These are phyloP conservation scores for Penstemon davidsonii DNA, from an alignment of 257 asterid genomes.

Conservation along the genomic window DNA sequence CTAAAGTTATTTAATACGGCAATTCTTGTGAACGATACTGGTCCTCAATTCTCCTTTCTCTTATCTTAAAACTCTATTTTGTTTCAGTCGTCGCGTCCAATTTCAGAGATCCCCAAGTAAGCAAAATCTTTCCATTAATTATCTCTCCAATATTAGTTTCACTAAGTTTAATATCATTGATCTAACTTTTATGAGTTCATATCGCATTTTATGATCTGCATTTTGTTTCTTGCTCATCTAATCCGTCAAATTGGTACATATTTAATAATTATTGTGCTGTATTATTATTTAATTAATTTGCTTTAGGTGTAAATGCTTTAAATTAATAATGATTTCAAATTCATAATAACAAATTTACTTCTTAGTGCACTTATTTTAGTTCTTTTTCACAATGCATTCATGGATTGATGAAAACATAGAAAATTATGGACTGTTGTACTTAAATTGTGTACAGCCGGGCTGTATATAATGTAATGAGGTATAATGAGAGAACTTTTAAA, in stretches of 20 bases:
- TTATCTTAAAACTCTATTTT: constrained; percentile 32
- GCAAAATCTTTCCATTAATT: constrained; percentile 13
- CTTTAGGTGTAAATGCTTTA: not conserved
- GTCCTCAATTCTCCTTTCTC: constrained; percentile 18
- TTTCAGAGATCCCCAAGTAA: constrained; percentile 28
- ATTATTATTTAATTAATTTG: not conserved
- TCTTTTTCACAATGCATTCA: no score
- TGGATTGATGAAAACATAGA: not conserved
- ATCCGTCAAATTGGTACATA: constrained; percentile 4
- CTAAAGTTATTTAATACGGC: constrained; percentile 11
- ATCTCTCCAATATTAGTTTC: not conserved
- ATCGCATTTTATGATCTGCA: constrained; percentile 22
- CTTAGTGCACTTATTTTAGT: not conserved
- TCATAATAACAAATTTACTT: not conserved
- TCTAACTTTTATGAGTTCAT: not conserved
- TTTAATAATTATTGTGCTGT: constrained; percentile 8
- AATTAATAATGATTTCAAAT: not conserved
- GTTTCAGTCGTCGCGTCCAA: constrained; percentile 24
- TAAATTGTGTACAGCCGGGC: not conserved
- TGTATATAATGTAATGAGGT: not conserved
- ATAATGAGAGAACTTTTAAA: not conserved
- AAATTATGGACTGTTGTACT: not conserved
- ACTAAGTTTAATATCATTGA: constrained; percentile 8
- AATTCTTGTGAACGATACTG: constrained; percentile 26
- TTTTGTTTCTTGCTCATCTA: constrained; percentile 18